Evolutionary conservation across 805 yeast species (phyloP).

Genomic region (Brettanomyces custersianus): DNA sequence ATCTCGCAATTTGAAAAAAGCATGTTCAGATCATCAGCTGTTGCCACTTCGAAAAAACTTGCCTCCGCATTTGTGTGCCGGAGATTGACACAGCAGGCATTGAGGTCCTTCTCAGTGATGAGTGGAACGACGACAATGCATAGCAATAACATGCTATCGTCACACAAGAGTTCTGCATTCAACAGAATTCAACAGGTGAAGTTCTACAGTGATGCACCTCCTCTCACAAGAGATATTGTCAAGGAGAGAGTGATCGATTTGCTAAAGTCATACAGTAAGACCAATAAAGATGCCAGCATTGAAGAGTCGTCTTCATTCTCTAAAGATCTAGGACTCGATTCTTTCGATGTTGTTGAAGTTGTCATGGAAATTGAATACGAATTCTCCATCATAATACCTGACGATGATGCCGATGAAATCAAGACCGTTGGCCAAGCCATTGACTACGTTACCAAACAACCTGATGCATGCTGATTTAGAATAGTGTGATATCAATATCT

Average conservation of each 20-base stretch:
- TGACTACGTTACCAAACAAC: constrained; percentile 70
- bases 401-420: constrained; percentile 86
- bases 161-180: no score
- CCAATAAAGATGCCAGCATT: constrained; percentile 28
- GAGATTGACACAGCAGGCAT: background rate
- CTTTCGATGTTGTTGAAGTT: constrained; percentile 65
- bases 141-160: no score
- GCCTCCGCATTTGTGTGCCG: background rate
- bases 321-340: constrained; percentile 61
- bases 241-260: constrained; percentile 54
- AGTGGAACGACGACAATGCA: background rate
- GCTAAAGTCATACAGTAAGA: constrained; percentile 56
- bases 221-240: constrained; percentile 53
- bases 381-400: constrained; percentile 76
- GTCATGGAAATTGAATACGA: constrained; percentile 67
- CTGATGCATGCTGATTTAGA: constrained; percentile 32
- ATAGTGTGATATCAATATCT: background rate
- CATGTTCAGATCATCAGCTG: background rate
- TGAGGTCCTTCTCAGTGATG: background rate
- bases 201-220: constrained; percentile 50
- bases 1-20: no score
- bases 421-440: constrained; percentile 91
- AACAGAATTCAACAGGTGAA: constrained; percentile 11
- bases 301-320: constrained; percentile 41
- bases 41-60: background rate